phyloP scores from a whole-genome alignment of 768 basidiomycete genomes.

The Lentinula lateritia region DNA sequence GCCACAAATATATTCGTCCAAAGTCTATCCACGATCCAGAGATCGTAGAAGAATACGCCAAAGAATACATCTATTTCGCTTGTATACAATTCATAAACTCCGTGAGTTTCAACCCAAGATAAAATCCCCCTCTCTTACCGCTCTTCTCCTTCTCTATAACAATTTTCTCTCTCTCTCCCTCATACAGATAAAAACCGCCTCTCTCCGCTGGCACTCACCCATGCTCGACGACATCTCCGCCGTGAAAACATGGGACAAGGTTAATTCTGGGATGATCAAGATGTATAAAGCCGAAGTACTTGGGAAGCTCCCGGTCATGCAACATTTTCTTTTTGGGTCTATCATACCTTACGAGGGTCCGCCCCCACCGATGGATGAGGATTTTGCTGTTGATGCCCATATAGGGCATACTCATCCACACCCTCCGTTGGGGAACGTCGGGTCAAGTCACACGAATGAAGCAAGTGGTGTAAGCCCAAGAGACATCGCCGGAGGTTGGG shows the following conservation, averaged over 20 bases:
- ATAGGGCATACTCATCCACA: conserved; percentile 46
- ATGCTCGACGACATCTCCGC: conserved; percentile 99
- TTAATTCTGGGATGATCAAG: conserved; percentile 94
- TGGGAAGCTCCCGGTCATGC: conserved; percentile 90
- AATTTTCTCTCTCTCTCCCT: background rate
- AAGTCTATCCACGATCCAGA: conserved; percentile 91
- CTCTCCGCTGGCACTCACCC: conserved; percentile 95
- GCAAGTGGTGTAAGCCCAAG: conserved; percentile 41
- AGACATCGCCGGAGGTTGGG: conserved; percentile 56
- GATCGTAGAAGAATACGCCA: conserved; percentile 85
- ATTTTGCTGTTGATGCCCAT: conserved; percentile 24
- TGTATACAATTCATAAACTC: conserved; percentile 97
- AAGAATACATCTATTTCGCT: conserved; percentile 94
- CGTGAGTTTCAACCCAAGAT: conserved; percentile 33
- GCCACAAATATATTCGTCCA: conserved; percentile 85
- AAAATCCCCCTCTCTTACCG: too few species aligned
- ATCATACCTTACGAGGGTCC: conserved; percentile 68
- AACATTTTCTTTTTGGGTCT: conserved; percentile 93
- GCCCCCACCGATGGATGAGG: conserved; percentile 27
- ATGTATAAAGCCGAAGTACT: conserved; percentile 97
- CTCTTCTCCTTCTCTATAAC: too few species aligned
- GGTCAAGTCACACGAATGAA: conserved; percentile 13
- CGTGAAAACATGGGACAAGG: conserved; percentile 94
- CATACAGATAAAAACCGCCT: conserved; percentile 86
- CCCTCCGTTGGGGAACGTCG: background rate